phyloP scores from a whole-genome alignment of 768 basidiomycete genomes.

The Sporobolomyces roseus region DNA sequence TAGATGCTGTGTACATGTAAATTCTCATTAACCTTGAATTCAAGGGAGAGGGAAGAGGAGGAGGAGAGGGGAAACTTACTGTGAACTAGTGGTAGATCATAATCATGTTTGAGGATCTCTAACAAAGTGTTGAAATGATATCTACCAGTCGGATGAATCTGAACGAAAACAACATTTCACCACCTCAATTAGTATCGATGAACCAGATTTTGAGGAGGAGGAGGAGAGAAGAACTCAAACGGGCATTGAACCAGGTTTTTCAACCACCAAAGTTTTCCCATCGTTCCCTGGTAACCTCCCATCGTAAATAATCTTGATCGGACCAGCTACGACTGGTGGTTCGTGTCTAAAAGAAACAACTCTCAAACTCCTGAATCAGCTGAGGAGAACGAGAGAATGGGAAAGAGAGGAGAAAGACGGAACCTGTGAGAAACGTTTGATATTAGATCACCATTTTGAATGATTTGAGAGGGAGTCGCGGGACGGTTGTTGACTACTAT shows the following conservation, averaged over 20 bases:
- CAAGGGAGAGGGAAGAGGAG: background rate
- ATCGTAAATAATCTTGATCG: constrained; percentile 69
- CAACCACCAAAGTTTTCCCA: constrained; percentile 77
- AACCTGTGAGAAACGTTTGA: constrained; percentile 42
- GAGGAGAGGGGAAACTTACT: constrained; percentile 57
- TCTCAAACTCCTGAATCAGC: too few relatives aligned
- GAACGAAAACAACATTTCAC: too few relatives aligned
- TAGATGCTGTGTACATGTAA: constrained; percentile 65
- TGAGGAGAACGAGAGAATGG: too few relatives aligned
- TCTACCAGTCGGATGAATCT: constrained; percentile 84
- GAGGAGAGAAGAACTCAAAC: constrained; percentile 51
- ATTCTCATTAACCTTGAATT: too few relatives aligned
- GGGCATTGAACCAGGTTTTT: constrained; percentile 95
- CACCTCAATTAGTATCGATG: too few relatives aligned
- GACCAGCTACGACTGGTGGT: constrained; percentile 81
- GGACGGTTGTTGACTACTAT: constrained; percentile 87
- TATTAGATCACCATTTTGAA: constrained; percentile 69
- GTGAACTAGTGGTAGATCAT: constrained; percentile 74
- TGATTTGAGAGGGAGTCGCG: constrained; percentile 71
- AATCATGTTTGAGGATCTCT: constrained; percentile 77
- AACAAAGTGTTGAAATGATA: constrained; percentile 84
- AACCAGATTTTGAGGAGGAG: too few relatives aligned
- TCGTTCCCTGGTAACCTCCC: constrained; percentile 53
- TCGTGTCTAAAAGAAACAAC: too few relatives aligned
- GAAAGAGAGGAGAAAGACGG: too few relatives aligned